phyloP scores from a whole-genome alignment of 2,329 filamentous ascomycete species.

The Gnomoniopsis sp. region DNA sequence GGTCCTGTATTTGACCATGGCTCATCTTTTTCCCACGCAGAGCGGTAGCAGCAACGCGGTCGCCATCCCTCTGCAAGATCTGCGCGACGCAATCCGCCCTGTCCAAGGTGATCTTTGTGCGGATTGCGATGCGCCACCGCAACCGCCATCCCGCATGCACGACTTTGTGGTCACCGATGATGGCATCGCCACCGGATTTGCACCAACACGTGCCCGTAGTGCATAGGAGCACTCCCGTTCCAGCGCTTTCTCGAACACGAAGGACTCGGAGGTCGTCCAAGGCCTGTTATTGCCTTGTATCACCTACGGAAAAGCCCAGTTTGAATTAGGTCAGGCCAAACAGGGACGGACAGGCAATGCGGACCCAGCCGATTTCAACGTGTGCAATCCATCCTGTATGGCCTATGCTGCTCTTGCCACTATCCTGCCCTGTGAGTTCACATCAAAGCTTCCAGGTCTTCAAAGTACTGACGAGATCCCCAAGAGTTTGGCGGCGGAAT shows the following conservation, averaged over 20 bases:
- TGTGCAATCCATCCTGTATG: constrained; percentile 9
- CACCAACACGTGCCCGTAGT: not conserved
- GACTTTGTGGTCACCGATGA: constrained; percentile 12
- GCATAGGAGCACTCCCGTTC: constrained; percentile 4
- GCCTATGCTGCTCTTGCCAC: constrained; percentile 9
- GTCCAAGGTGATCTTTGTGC: not conserved
- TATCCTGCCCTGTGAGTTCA: constrained; percentile 12
- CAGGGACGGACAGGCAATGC: not conserved
- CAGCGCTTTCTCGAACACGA: constrained; percentile 9
- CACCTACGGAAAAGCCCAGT: constrained; percentile 14
- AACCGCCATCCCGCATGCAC: not conserved
- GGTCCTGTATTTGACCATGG: not conserved
- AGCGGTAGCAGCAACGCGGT: not conserved
- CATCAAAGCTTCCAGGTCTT: too few species aligned
- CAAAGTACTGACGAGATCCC: not conserved
- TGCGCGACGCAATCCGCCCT: not conserved
- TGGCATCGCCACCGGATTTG: not conserved
- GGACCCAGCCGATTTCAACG: not conserved
- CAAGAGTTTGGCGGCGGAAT: constrained; percentile 16
- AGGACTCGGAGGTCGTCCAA: constrained; percentile 10
- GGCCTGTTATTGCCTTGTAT: constrained; percentile 15
- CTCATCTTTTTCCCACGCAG: not conserved
- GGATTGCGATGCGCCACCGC: not conserved
- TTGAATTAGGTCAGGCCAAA: constrained; percentile 10
- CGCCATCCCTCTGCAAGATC: not conserved